Base-by-base conservation (phyloP, 345 rosid species). In the Pistacia vera region DNA sequence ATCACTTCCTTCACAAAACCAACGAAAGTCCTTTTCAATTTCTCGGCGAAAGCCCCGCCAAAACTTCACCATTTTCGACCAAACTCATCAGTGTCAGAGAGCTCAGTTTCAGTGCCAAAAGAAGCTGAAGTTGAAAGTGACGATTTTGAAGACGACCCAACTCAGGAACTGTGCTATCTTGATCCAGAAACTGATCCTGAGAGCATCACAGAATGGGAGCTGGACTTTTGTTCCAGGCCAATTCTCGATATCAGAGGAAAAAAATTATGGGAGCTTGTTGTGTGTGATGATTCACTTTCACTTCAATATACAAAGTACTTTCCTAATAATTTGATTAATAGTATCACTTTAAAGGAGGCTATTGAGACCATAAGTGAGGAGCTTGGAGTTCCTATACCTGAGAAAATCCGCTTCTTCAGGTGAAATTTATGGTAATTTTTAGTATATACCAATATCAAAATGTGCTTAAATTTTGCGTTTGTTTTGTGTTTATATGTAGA, bases 181-280 rank as follows among this genome's bases (percentile, higher is more conserved):
- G 99, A 93, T 81, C 88, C 88, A 0, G 92, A 93, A 66, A 86
- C 97, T 5, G 93, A 91, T 66, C 90, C 97, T 1, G 85, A 77
- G 48, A 82, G 94, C 83, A 86, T 95, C 69, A 83, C 86, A 6
- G 98, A 90, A 77, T 95, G 98, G 98, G 95, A 93, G 77, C 68
- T 95, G 81, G 98, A 93, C 81, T 95, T 95, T 70, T 95, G 98
- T 85, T 95, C 98, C 8, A 89, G 97, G 73, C 98, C 97, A 10
- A 95, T 95, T 38, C 90, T 93, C 38, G 99, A 95, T 70, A 80
- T 85, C 12, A 86, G 99, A 72, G 97, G 99, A 71, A 95, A 95
- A 83, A 95, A 92, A 83, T 71, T 90, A 62, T 95, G 99, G 98
- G 99, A 95, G 85, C 94, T 95, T 66, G 90, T 93, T 74, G 98